Base-by-base conservation (phyloP, 1,284 basidiomycete genomes). In the Hymenochaete sp. region DNA sequence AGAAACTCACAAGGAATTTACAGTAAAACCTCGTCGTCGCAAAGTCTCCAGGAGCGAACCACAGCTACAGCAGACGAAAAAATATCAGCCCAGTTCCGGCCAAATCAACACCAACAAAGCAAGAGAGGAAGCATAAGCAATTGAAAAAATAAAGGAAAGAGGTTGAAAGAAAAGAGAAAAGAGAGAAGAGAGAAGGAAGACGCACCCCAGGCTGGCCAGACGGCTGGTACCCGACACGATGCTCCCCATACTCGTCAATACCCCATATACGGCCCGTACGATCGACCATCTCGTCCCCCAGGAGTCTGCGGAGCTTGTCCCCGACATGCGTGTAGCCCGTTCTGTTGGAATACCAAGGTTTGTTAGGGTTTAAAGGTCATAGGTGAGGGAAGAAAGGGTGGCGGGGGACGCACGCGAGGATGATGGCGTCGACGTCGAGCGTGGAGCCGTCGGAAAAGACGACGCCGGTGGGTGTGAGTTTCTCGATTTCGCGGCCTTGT, bases 1-100 rank as follows among this genome's bases (percentile, higher is more conserved):
- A n/a, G n/a, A n/a, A 2, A 36, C 46, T 42, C 19, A 48, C 46
- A 13, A 67, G 42, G n/a, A 58, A 54, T 47, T 63, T 67, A 3
- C 65, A 64, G 39, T 55, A 50, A 47, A 63, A 59, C 3, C 66
- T 55, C 0, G 59, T 56, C 11, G 51, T 48, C 3, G 49, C 51
- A 44, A 68, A 65, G 47, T 65, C 62, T 2, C 64, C 64, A 1
- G 55, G 56, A 4, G 57, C 61, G 44, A 56, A 67, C 64, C 65
- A 66, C 1, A 67, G 51, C 64, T 67, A 25, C 14, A 26, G 13
- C 16, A 26, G 16, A 25, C 14, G 38, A 47, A 32, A 42, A 31
- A 14, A 29, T 9, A 21, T 14, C 28, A 31, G n/a, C n/a, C n/a
- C n/a, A n/a, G n/a, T n/a, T n/a, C n/a, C n/a, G n/a, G n/a, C n/a